These are phyloP conservation scores for Kitagawia praeruptora DNA, from an alignment of 129 eudicot species.

Conservation along the genomic window DNA sequence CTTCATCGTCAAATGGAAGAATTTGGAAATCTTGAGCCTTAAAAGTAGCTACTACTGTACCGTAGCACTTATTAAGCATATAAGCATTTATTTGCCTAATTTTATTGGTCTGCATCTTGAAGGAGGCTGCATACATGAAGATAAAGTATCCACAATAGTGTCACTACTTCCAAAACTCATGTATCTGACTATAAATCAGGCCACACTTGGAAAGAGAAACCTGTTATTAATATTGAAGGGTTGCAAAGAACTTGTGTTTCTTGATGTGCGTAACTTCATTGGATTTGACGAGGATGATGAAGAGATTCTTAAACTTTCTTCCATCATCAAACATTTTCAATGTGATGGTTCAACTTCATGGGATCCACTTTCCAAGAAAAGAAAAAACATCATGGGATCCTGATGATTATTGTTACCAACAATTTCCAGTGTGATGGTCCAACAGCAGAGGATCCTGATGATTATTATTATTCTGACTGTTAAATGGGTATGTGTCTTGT, in stretches of 20 bases:
- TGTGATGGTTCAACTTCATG: not conserved
- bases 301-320: not conserved
- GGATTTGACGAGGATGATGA: not conserved
- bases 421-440: no score
- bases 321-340: not conserved
- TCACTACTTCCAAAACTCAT: not conserved
- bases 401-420: no score
- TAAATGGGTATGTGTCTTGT: no score
- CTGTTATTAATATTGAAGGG: not conserved
- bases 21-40: not conserved
- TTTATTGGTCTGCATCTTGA: not conserved
- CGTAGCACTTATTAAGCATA: not conserved
- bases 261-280: not conserved
- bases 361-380: no score
- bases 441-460: no score
- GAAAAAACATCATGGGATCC: no score
- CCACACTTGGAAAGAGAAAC: not conserved
- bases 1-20: not conserved
- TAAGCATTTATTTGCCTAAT: not conserved
- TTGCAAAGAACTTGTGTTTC: not conserved
- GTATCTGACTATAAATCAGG: not conserved
- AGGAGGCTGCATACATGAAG: not conserved
- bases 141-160: not conserved
- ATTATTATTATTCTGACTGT: no score
- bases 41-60: not conserved